Evolutionary conservation across 345 rosid genomes (phyloP), one percentile per base, ranked within the genome.

Genomic region (Salix arbutifolia): DNA sequence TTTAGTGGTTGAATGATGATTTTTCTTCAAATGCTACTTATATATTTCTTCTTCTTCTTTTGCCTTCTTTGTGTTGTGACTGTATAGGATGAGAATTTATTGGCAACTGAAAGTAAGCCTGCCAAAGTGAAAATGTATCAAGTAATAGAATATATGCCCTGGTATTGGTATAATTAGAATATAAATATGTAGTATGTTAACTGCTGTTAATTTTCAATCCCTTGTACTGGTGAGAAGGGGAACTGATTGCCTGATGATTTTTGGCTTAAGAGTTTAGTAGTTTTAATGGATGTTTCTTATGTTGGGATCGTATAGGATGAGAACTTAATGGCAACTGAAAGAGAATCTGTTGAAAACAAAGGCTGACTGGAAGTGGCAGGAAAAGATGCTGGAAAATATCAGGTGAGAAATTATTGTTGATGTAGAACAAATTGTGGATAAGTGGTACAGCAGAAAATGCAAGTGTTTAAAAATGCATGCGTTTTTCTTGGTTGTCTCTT

Each of bases 301-400:
- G 66, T 26, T 46, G 42, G 62, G 21, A 52, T 11, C 77, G 60
- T 66, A 13, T 78, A 75, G 80, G 60, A 42, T 70, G 61, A 78
- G 7, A 23, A 50, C 69, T 16, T 23, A 31, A 40, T 53, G 52
- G 71, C 74, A 56, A 60, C 76, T 68, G 70, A 82, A 64, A 74
- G 9, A 25, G 31, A 65, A 58, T 37, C 35, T 48, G 30, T 26
- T 66, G 68, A 40, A 58, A 44, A 73, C 65, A 78, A 72, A 68
- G 71, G 72, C 26, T 40, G 78, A 19, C 35, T 74, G n/a, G 72
- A 18, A 26, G 76, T 40, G 65, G 44, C 48, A 38, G 80, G 25
- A 72, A 31, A 72, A 69, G 73, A 67, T 76, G 73, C 50, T 74
- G 81, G 71, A 68, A 67, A 28, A 75, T 71, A 69, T 74, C 71